These are phyloP conservation scores for Microcos paniculata DNA, from an alignment of 345 rosid species.

Conservation along the genomic window DNA sequence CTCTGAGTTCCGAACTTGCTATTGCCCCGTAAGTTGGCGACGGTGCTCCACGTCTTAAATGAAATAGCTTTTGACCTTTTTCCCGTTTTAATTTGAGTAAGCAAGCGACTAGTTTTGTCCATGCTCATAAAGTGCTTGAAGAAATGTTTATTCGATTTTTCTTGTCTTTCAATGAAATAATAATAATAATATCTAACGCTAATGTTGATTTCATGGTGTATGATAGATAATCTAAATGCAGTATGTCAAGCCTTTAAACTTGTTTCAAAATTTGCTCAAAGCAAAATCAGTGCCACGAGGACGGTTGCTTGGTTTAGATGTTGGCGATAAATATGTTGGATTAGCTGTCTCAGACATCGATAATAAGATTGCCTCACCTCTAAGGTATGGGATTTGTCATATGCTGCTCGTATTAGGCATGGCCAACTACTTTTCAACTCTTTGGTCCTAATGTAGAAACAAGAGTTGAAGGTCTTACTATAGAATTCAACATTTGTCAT, in stretches of 20 bases:
- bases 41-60: not conserved
- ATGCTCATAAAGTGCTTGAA: conserved; percentile 4
- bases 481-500: not conserved
- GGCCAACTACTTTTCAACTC: not conserved
- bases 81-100: not conserved
- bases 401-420: not conserved
- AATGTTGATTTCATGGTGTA: not conserved
- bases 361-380: conserved; percentile 57
- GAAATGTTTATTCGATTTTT: not conserved
- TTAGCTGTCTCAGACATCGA: conserved; percentile 62
- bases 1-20: not conserved
- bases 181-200: not conserved
- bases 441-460: not conserved
- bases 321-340: conserved; percentile 87
- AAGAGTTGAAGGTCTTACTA: not conserved
- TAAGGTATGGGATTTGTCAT: conserved; percentile 45
- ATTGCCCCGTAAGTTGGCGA: not conserved
- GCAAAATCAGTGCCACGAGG: conserved; percentile 29
- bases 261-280: conserved; percentile 51
- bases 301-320: conserved; percentile 78
- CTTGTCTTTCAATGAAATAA: not conserved
- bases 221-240: conserved; percentile 49
- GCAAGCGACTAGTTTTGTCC: not conserved
- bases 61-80: no score
- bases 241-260: conserved; percentile 55